Evolutionary conservation across 2,329 filamentous ascomycete species (phyloP), one percentile per base, ranked within the genome.

Genomic region (Pleomassaria siparia): DNA sequence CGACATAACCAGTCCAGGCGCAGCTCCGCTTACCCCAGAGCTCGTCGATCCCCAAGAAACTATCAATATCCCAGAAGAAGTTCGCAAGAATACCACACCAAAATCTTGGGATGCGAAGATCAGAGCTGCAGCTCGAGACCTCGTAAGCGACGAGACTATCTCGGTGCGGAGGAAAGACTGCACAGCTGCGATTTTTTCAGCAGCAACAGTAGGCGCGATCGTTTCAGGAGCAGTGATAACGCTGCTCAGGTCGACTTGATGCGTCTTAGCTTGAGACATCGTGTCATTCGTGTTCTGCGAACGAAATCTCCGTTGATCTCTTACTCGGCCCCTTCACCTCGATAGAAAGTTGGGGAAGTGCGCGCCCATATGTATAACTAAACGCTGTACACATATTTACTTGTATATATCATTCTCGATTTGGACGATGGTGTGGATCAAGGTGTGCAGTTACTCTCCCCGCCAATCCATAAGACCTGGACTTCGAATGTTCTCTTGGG

Each of bases 131-230:
- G 59, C 60, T 22, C 51, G 64, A 26, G 71, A 73, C 33, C 54
- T 73, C 3, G 69, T 77, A 55, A 77, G 74, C 57, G 72, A 77
- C 40, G 66, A 72, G 18, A 40, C 68, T 25, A 68, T 77, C 41
- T 72, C 73, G 13, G 66, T 78, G 40, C 72, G 73, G 30, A 70
- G 73, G 48, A 67, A 76, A 39, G 76, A 78, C 43, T 63, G 74
- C 32, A 78, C 76, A 2, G 69, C 69, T n/a, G 66, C 71, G 15
- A 67, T 74, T 4, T 53, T 76, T n/a, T 69, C 75, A 49, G 70
- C 74, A 28, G 74, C 72, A 40, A 72, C 73, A 6, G 70, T 70
- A 11, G 75, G 76, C 28, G 66, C 64, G 3, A 50, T 68, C 35
- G 63, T 68, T n/a, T 58, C 66, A 10, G 64, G 60, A 24, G 58